Evolutionary conservation across 805 yeast species (phyloP).

Genomic region (Candida chauliodis): DNA sequence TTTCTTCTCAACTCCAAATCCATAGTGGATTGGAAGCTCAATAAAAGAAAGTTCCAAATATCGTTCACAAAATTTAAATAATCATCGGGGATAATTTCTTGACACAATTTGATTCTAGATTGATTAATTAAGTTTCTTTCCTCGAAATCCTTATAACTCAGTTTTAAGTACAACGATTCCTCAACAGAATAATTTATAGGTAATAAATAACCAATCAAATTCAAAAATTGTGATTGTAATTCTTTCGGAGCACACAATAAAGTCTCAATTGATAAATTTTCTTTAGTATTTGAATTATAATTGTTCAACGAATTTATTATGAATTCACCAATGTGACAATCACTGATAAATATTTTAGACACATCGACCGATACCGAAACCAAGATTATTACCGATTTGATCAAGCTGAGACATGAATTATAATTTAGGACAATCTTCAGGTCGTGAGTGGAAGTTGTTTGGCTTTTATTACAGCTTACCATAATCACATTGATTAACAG

Average conservation of each 20-base stretch:
- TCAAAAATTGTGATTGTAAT: conserved; percentile 51
- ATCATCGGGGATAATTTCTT: conserved; percentile 17
- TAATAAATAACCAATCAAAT: conserved; percentile 53
- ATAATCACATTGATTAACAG: conserved; percentile 21
- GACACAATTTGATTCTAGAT: conserved; percentile 28
- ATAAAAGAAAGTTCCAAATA: conserved; percentile 52
- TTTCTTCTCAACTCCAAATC: conserved; percentile 61
- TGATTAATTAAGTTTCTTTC: conserved; percentile 26
- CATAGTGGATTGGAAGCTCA: conserved; percentile 69
- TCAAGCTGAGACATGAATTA: conserved; percentile 36
- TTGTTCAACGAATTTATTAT: conserved; percentile 49
- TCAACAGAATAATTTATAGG: conserved; percentile 43
- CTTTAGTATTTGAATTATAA: conserved; percentile 35
- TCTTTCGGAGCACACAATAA: conserved; percentile 72
- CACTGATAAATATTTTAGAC: conserved; percentile 42
- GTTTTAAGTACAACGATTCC: conserved; percentile 28
- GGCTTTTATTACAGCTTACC: conserved; percentile 25
- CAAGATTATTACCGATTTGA: conserved; percentile 45
- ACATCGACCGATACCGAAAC: conserved; percentile 41
- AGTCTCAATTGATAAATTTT: conserved; percentile 52
- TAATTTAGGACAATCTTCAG: conserved; percentile 26
- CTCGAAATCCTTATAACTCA: conserved; percentile 17
- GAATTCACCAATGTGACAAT: conserved; percentile 45
- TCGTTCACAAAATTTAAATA: conserved; percentile 40
- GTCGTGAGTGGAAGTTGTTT: conserved; percentile 13